Conservation (phyloP, 495 filamentous ascomycete species). For the Clohesyomyces aquaticus region DNA sequence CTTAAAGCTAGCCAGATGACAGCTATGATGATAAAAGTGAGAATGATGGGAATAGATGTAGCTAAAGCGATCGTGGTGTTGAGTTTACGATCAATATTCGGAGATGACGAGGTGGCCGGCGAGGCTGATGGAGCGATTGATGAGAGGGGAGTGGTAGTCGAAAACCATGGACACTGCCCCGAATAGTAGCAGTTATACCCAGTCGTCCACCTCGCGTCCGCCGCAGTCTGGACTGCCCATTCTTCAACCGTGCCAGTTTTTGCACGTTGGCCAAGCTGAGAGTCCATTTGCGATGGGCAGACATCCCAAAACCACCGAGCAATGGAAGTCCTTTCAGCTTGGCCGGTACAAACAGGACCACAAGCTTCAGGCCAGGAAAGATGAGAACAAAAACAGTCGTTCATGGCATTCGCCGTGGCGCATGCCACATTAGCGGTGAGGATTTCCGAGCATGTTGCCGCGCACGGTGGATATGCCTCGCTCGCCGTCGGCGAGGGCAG, state of each 20-base stretch:
- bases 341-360: not conserved
- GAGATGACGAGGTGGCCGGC: not conserved
- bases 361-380: not conserved
- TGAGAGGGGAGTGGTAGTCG: not conserved
- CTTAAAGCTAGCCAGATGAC: not conserved
- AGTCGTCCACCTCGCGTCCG: not conserved
- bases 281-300: not conserved
- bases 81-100: not conserved
- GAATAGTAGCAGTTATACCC: not conserved
- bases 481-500: not conserved
- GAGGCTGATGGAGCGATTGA: not conserved
- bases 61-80: not conserved
- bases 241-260: not conserved
- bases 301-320: not conserved
- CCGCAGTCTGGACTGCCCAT: not conserved
- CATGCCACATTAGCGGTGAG: not conserved
- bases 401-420: not conserved
- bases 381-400: not conserved
- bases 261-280: not conserved
- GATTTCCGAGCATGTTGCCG: not conserved
- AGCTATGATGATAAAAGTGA: not conserved
- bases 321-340: not conserved
- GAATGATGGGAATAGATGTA: not conserved
- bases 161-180: not conserved
- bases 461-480: not conserved